Percentiles rank a stretch among this genome's conserved stretches.
Conservation (phyloP, 148 eudicot species). For the Vaccinium corymbosum region DNA sequence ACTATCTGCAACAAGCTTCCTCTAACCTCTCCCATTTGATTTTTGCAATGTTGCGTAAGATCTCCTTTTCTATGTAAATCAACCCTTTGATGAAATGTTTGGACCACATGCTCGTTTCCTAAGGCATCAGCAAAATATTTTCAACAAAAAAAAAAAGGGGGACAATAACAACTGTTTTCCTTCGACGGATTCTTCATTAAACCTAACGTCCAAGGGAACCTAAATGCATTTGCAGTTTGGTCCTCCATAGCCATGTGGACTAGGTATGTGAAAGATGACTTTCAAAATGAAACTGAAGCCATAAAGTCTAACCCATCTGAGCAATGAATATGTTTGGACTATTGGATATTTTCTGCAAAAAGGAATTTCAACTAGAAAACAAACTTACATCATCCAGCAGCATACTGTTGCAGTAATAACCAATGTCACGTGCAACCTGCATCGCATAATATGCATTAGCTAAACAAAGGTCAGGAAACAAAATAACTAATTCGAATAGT, state of each 20-base stretch:
- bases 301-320: not conserved
- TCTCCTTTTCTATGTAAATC: not conserved
- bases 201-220: not conserved
- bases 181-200: not conserved
- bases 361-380: conserved; percentile 2
- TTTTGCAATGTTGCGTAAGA: not conserved
- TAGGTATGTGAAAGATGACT: not conserved
- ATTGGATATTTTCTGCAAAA: not conserved
- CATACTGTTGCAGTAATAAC: conserved; percentile 85
- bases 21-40: not conserved
- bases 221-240: not conserved
- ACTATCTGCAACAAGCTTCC: not conserved
- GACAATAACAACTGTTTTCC: not conserved
- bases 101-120: not conserved
- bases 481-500: not conserved
- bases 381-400: conserved; percentile 98
- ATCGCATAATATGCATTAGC: conserved; percentile 20
- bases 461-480: not conserved
- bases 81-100: not conserved
- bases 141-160: not conserved
- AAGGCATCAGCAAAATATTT: too few species aligned
- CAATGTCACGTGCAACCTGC: conserved; percentile 87
- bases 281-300: not conserved
- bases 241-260: not conserved
- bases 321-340: not conserved